Percentiles rank a stretch among this genome's conserved stretches.
Conservation (phyloP, 768 basidiomycete species). For the Leccinum imitatum region DNA sequence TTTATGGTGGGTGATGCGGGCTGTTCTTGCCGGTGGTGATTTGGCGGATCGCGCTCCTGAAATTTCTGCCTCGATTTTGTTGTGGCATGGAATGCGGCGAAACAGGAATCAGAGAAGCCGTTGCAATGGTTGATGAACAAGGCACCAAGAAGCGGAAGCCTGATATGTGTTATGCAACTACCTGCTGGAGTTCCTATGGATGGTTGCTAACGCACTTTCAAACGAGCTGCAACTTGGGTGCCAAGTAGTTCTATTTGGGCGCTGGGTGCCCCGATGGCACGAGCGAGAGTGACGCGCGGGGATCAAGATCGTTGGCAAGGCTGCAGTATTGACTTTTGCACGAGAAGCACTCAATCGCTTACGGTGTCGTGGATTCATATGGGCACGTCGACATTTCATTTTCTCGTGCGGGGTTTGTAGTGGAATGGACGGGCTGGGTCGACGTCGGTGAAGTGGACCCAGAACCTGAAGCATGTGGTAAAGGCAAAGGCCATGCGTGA, state of each 20-base stretch:
- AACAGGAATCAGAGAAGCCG: constrained; percentile 37
- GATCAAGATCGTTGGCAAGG: constrained; percentile 18
- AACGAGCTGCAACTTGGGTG: constrained; percentile 16
- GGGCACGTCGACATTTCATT: background rate
- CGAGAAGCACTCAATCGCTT: constrained; percentile 10
- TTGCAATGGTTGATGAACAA: constrained; percentile 49
- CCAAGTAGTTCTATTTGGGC: too few relatives aligned
- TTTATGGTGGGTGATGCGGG: background rate
- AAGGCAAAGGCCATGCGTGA: constrained; percentile 37
- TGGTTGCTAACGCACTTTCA: constrained; percentile 68
- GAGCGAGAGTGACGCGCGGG: constrained; percentile 12
- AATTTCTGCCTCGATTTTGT: constrained; percentile 41
- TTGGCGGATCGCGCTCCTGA: constrained; percentile 73
- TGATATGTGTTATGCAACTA: constrained; percentile 46
- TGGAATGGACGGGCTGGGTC: background rate
- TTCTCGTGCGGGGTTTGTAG: background rate
- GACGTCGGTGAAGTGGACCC: background rate
- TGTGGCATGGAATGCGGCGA: constrained; percentile 47
- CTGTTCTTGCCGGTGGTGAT: constrained; percentile 83
- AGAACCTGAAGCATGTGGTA: background rate
- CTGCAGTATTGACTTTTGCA: background rate
- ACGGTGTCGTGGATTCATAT: constrained; percentile 1
- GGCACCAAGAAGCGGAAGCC: constrained; percentile 31
- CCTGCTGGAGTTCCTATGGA: constrained; percentile 61
- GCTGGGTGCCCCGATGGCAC: constrained; percentile 5